A percentile compares a stretch with the other conserved stretches of the same genome.
These are phyloP conservation scores for Umbilicus rupestris DNA, from an alignment of 164 flowering plant species.

Conservation along the genomic window DNA sequence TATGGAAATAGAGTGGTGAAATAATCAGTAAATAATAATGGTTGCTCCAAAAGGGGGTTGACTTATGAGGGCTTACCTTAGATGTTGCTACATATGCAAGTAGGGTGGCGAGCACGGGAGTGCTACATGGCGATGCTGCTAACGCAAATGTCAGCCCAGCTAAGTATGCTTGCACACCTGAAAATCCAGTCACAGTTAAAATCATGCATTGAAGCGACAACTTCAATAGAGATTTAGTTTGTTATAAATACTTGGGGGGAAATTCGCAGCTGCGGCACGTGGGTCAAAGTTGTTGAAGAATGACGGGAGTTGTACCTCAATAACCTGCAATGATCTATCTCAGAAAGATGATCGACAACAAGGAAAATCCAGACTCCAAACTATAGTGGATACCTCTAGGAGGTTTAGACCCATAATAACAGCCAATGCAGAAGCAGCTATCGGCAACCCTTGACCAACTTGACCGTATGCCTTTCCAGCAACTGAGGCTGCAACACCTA, in stretches of 20 bases:
- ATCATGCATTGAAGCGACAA: not conserved
- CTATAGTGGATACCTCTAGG: conserved; percentile 48
- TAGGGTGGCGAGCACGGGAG: conserved; percentile 83
- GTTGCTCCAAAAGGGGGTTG: not conserved
- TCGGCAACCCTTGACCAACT: conserved; percentile 86
- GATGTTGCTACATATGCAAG: conserved; percentile 89
- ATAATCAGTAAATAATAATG: not conserved
- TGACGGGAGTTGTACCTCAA: conserved; percentile 91
- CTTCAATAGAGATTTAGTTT: not conserved
- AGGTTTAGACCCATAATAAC: conserved; percentile 89
- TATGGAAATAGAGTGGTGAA: conserved; percentile 17
- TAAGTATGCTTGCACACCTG: conserved; percentile 94
- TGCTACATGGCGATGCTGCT: conserved; percentile 97
- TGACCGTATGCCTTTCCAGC: conserved; percentile 99
- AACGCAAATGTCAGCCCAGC: conserved; percentile 97
- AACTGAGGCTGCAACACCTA: conserved; percentile 84
- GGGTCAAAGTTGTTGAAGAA: conserved; percentile 81
- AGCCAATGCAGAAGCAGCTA: conserved; percentile 92
- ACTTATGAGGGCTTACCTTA: conserved; percentile 34
- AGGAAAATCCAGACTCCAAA: not conserved
- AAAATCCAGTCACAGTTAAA: not conserved
- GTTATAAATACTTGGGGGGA: conserved; percentile 68
- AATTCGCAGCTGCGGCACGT: conserved; percentile 85
- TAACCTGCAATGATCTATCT: conserved; percentile 32
- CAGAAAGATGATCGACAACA: conserved; percentile 2